These are phyloP conservation scores for Protomyces inundatus DNA, from an alignment of 1,139 yeast genomes.

Conservation along the genomic window DNA sequence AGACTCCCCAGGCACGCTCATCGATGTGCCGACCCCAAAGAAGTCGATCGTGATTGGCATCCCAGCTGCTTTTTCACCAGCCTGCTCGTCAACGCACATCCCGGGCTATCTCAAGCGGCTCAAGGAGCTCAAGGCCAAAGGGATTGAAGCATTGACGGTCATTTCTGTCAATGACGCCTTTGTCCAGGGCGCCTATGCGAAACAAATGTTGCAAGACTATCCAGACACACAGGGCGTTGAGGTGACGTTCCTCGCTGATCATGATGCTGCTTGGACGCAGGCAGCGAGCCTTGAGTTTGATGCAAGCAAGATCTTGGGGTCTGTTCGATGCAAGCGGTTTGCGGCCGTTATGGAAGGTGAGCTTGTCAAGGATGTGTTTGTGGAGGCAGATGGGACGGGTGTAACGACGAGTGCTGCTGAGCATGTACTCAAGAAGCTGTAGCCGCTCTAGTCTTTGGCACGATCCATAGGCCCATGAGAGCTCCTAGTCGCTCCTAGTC, in stretches of 20 bases:
- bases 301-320: constrained; percentile 67
- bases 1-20: constrained; percentile 5
- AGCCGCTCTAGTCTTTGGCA: background rate
- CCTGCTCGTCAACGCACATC: constrained; percentile 66
- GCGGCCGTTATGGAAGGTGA: constrained; percentile 74
- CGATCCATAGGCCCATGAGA: too few species aligned
- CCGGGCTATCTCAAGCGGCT: constrained; percentile 64
- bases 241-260: constrained; percentile 64
- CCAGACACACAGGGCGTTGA: constrained; percentile 30
- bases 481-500: too few species aligned
- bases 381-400: constrained; percentile 47
- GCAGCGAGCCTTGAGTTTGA: constrained; percentile 66
- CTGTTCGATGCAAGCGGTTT: constrained; percentile 64
- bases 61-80: constrained; percentile 90
- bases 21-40: constrained; percentile 25
- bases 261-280: constrained; percentile 62
- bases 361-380: constrained; percentile 56
- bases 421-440: background rate
- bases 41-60: constrained; percentile 39
- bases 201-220: constrained; percentile 14
- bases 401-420: constrained; percentile 23
- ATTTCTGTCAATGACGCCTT: constrained; percentile 82
- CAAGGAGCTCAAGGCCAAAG: constrained; percentile 56
- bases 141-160: constrained; percentile 54
- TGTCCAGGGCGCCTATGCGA: constrained; percentile 75